Base-by-base conservation (phyloP, 2,329 filamentous ascomycete genomes). In the Colletotrichum sojae region DNA sequence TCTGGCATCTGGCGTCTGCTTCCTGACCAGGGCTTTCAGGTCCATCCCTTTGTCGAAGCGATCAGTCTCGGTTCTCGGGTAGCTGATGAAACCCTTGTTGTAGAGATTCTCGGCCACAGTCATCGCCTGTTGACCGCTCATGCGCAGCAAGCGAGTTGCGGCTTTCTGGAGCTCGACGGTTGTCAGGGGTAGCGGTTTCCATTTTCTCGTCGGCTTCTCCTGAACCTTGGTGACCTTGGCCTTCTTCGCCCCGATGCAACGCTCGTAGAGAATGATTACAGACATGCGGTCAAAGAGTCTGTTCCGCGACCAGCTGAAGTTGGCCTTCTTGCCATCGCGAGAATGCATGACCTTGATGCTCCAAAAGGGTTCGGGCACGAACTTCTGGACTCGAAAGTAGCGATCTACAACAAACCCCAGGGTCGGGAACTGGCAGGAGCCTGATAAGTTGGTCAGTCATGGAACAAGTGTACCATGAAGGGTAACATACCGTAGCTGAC, bases 141-240 rank as follows among this genome's bases (percentile, higher is more conserved):
- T 94, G n/a, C 90, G 90, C 25, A 99, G 86, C 75, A 97, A 94
- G 31, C 91, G 88, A 72, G 93, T 97, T 13, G 96, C 95, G 82
- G 95, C 95, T 81, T 98, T 99, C 77, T 99, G 96, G 20, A 99
- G 84, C 78, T 98, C 96, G 20, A 99, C 95, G 0, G 96, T 99
- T 0, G 96, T 99, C 72, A 99, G 84, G 5, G 96, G 96, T 13
- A 99, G 81, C 0, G 96, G 96, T 75, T 95, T 95, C 91, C 92
- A 98, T 81, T 97, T 98, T 76, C 91, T 94, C 0, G 95, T 97
- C 1, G 94, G 94, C 77, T 97, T 98, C 77, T 95, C 94, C 73
- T 94, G 90, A 63, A 98, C 93, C 75, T 94, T 97, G 40, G 86
- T 92, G 18, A 99, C 93, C 73, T 90, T 92, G 20, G 94, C 95